phyloP scores from a whole-genome alignment of 805 yeast genomes.

The Brettanomyces bruxellensis region DNA sequence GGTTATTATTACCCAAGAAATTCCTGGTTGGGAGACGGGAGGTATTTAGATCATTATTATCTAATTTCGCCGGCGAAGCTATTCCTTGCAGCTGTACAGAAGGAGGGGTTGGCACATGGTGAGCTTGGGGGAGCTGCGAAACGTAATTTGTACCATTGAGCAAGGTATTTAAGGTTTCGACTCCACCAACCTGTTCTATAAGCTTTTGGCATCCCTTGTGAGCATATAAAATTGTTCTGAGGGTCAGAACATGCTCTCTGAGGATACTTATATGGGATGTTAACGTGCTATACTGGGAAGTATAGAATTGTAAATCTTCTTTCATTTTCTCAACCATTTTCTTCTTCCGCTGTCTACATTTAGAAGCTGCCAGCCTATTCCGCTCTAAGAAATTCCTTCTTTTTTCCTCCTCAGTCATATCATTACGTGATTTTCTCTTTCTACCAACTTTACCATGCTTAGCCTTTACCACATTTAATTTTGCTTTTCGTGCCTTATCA shows the following conservation, averaged over 20 bases:
- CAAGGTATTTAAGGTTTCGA: slow-evolving; percentile 34
- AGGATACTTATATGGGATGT: slow-evolving; percentile 48
- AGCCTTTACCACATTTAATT: not conserved
- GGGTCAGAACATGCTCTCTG: slow-evolving; percentile 45
- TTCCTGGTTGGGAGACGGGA: too few species aligned
- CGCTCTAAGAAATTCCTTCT: slow-evolving; percentile 80
- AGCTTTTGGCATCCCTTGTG: slow-evolving; percentile 42
- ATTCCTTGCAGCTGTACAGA: not conserved
- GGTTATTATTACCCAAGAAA: too few species aligned
- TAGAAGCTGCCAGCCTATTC: slow-evolving; percentile 93
- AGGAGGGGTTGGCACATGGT: not conserved
- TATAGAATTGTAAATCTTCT: slow-evolving; percentile 61
- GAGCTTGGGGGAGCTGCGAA: slow-evolving; percentile 12
- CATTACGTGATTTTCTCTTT: not conserved
- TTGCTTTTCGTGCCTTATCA: not conserved
- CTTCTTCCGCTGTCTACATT: slow-evolving; percentile 91
- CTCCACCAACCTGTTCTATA: slow-evolving; percentile 36
- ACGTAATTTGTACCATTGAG: slow-evolving; percentile 24
- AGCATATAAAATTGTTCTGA: slow-evolving; percentile 37
- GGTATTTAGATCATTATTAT: too few species aligned
- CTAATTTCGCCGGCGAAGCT: too few species aligned
- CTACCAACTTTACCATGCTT: slow-evolving; percentile 1
- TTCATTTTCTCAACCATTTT: slow-evolving; percentile 79
- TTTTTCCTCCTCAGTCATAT: slow-evolving; percentile 56
- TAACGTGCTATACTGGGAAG: slow-evolving; percentile 60